These are phyloP conservation scores for Prosopis cineraria DNA, from an alignment of 306 rosid genomes.

Conservation along the genomic window DNA sequence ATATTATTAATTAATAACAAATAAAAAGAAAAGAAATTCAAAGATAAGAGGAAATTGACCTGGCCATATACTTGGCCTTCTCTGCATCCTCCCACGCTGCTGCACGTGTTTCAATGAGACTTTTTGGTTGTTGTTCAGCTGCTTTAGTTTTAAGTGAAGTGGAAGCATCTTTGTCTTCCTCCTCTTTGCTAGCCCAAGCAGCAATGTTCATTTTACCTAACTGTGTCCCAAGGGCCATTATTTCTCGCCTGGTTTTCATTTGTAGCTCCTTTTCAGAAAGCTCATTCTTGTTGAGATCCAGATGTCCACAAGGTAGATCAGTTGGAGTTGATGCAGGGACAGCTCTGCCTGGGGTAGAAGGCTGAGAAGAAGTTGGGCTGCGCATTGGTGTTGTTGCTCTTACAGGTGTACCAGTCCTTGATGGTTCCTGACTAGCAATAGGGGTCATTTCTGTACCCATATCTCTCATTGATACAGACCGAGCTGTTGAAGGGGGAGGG, in stretches of 20 bases:
- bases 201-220: constrained; percentile 93
- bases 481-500: constrained; percentile 91
- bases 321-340: constrained; percentile 40
- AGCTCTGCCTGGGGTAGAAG: constrained; percentile 81
- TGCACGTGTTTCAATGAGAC: constrained; percentile 77
- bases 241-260: constrained; percentile 89
- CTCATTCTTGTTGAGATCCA: constrained; percentile 46
- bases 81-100: constrained; percentile 97
- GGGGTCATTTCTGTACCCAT: constrained; percentile 99
- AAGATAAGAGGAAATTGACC: constrained; percentile 45
- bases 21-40: not conserved
- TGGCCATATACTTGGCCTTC: constrained; percentile 89
- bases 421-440: constrained; percentile 97
- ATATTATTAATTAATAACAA: too few species aligned
- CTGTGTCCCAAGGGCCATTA: constrained; percentile 89
- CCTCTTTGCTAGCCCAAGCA: constrained; percentile 99
- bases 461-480: constrained; percentile 98
- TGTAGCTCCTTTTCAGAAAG: constrained; percentile 92
- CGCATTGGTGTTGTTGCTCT: constrained; percentile 91
- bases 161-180: constrained; percentile 88
- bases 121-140: constrained; percentile 47
- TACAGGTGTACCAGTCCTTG: constrained; percentile 94
- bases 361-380: constrained; percentile 83
- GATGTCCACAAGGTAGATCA: constrained; percentile 38
- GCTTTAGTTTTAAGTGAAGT: constrained; percentile 60